Base-by-base conservation (phyloP, 768 basidiomycete species). In the Termitomyces sp. region DNA sequence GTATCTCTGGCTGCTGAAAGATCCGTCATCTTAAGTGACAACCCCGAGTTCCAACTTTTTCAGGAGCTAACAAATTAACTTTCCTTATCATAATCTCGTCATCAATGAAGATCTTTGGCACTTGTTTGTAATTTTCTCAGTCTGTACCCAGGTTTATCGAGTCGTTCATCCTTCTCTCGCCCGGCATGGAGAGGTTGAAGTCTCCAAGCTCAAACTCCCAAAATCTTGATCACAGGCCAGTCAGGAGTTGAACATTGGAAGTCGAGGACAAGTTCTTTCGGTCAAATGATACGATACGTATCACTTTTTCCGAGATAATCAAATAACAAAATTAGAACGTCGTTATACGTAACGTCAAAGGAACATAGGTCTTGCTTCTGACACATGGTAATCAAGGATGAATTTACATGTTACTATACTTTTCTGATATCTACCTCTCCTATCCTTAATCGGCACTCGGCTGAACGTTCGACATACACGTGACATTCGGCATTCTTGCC, bases 271-370 rank as follows among this genome's bases (percentile, higher is more conserved):
- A n/a, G 22, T 50, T 37, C 36, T 52, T n/a, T 39, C 18, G 26
- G 37, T 52, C 51, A 29, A 24, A 39, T 24, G 26, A 41, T 37
- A 26, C 16, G 26, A 41, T 37, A 26, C 16, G 14, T 22, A 16
- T 32, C 44, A 39, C 42, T 53, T 58, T 58, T 31, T 48, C 53
- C 47, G 58, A 48, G 16, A 46, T 32, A 29, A 32, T 49, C 53
- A 48, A 53, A 31, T 42, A 52, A 58, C 29, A 29, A 27, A 22
- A 32, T 22, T 13, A 32, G 16, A 12, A 22, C 18, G 18, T 34
- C 32, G 22, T 0, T 24, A 0, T 2, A n/a, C n/a, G n/a, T n/a
- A 12, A 24, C 4, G 32, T 46, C 24, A 26, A 20, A 55, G 24
- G 31, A 37, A 39, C 20, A 41, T 53, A 31, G n/a, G 12, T 24